A percentile compares a stretch with the other conserved stretches of the same genome.
These are phyloP conservation scores for Arachnopeziza araneosa DNA, from an alignment of 2,329 filamentous ascomycete genomes.

Conservation along the genomic window DNA sequence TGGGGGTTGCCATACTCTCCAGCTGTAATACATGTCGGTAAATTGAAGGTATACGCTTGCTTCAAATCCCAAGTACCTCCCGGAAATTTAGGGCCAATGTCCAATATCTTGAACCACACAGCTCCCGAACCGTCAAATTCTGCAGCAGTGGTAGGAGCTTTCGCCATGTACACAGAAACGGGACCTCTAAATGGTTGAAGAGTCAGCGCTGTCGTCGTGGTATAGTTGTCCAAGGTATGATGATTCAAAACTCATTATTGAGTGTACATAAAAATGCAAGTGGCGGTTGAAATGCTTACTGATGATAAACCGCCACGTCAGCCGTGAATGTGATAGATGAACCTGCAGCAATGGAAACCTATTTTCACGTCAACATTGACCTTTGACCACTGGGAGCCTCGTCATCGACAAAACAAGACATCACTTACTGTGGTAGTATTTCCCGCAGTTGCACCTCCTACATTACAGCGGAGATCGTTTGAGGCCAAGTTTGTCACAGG, in stretches of 20 bases:
- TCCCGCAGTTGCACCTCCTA: slow-evolving; percentile 24
- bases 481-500: slow-evolving; percentile 33
- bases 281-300: slow-evolving; percentile 3
- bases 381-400: not conserved
- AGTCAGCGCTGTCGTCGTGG: not conserved
- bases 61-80: slow-evolving; percentile 21
- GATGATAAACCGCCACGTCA: slow-evolving; percentile 33
- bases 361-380: not conserved
- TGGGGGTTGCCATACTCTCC: slow-evolving; percentile 10
- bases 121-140: slow-evolving; percentile 31
- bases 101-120: slow-evolving; percentile 33
- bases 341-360: slow-evolving; percentile 30
- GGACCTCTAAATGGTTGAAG: slow-evolving; percentile 16
- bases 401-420: not conserved
- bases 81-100: slow-evolving; percentile 28
- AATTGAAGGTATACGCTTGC: not conserved
- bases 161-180: slow-evolving; percentile 32
- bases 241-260: no score
- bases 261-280: no score
- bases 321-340: slow-evolving; percentile 41
- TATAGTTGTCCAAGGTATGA: no score
- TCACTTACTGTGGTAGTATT: slow-evolving; percentile 11
- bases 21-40: slow-evolving; percentile 20
- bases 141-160: slow-evolving; percentile 28
- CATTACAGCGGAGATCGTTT: slow-evolving; percentile 18